A percentile compares a stretch with the other conserved stretches of the same genome.
Evolutionary conservation across 2,329 filamentous ascomycete genomes (phyloP).

Genomic region (Ophiocordyceps sinensis): DNA sequence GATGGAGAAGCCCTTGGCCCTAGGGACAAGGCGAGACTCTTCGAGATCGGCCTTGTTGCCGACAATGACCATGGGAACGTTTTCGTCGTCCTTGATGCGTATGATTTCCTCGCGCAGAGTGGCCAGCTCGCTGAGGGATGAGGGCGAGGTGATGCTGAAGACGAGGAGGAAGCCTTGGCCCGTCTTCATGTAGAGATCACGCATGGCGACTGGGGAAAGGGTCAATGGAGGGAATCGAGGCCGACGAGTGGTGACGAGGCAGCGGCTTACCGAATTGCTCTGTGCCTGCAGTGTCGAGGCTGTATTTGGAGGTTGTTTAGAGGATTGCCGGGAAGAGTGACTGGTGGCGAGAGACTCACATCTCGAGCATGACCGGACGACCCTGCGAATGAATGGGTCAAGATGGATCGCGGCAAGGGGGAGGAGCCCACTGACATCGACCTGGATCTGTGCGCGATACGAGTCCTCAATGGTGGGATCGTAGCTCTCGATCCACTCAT

Average conservation of each 20-base stretch:
- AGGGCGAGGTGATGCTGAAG: slow-evolving; percentile 77
- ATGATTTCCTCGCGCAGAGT: slow-evolving; percentile 80
- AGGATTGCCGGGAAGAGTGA: background rate
- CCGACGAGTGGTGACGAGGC: background rate
- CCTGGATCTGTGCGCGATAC: slow-evolving; percentile 59
- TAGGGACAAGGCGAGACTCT: slow-evolving; percentile 65
- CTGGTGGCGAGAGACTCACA: slow-evolving; percentile 39
- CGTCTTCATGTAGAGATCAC: slow-evolving; percentile 85
- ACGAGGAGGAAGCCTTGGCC: slow-evolving; percentile 85
- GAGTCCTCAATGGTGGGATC: slow-evolving; percentile 69
- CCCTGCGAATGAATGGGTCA: slow-evolving; percentile 35
- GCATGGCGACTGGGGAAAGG: slow-evolving; percentile 37
- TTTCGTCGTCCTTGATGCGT: slow-evolving; percentile 79
- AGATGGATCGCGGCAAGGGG: background rate
- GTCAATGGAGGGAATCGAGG: too few species aligned
- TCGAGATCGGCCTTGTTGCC: slow-evolving; percentile 87
- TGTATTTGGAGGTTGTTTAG: slow-evolving; percentile 15
- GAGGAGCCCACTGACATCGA: slow-evolving; percentile 56
- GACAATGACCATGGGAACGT: slow-evolving; percentile 76
- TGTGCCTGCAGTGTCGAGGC: slow-evolving; percentile 78
- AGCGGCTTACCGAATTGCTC: slow-evolving; percentile 65
- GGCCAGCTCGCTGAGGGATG: slow-evolving; percentile 69
- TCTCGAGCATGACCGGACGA: slow-evolving; percentile 78
- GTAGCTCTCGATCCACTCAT: slow-evolving; percentile 85
- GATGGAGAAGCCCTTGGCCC: slow-evolving; percentile 66